Percentiles rank a stretch among this genome's conserved stretches.
These are phyloP conservation scores for Cnidoscolus chayamansa DNA, from an alignment of 441 rosid genomes.

Conservation along the genomic window DNA sequence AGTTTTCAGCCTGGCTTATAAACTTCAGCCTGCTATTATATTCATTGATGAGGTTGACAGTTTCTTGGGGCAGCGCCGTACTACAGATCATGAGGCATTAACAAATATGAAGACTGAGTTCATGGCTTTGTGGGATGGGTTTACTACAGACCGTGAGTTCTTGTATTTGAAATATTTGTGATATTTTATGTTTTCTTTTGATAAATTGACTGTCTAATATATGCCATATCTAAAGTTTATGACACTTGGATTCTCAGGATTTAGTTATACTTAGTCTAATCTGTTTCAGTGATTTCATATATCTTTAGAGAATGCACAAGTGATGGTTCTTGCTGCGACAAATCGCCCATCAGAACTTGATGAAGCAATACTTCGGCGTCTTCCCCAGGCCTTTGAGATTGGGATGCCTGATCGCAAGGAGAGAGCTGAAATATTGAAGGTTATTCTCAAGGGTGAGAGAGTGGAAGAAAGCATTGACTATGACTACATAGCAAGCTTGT, in stretches of 20 bases:
- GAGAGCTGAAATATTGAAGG: constrained; percentile 80
- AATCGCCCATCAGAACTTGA: constrained; percentile 97
- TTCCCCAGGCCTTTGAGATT: constrained; percentile 95
- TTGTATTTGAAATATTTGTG: neutral
- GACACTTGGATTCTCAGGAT: neutral
- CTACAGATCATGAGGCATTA: constrained; percentile 86
- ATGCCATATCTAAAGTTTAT: neutral
- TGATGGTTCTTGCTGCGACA: constrained; percentile 98
- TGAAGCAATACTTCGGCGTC: constrained; percentile 89
- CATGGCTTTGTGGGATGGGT: constrained; percentile 99
- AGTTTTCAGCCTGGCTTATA: constrained; percentile 89
- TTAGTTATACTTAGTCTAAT: neutral
- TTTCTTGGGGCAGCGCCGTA: constrained; percentile 90
- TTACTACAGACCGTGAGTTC: constrained; percentile 91
- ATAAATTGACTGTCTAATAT: neutral
- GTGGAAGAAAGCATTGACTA: constrained; percentile 59
- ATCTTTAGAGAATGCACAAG: constrained; percentile 70
- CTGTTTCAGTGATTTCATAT: constrained; percentile 1
- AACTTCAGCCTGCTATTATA: constrained; percentile 96
- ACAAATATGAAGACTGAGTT: constrained; percentile 96
- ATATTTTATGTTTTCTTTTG: neutral
- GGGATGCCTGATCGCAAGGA: constrained; percentile 72
- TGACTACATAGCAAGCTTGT: constrained; percentile 59
- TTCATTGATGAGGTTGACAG: constrained; percentile 95
- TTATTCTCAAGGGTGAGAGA: constrained; percentile 71